phyloP scores from a whole-genome alignment of 2,329 filamentous ascomycete genomes.

The Fusarium succisae region DNA sequence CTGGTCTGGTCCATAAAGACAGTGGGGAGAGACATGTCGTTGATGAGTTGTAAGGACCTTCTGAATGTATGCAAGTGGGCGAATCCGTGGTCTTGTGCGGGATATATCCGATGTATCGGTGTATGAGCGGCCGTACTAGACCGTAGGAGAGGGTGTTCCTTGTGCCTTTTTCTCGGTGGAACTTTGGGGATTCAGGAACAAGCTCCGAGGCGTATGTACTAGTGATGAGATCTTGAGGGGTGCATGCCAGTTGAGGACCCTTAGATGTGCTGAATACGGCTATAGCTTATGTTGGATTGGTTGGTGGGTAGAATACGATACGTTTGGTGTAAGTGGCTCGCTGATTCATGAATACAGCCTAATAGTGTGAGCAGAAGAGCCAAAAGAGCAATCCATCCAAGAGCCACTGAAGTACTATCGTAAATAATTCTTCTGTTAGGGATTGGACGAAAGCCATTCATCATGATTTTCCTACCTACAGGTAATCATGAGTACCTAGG shows the following conservation, averaged over 20 bases:
- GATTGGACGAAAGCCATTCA: background rate
- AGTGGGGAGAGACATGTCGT: background rate
- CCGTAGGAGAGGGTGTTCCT: conserved; percentile 12
- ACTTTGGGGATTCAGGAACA: conserved; percentile 22
- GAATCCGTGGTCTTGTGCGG: conserved; percentile 17
- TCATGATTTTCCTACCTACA: background rate
- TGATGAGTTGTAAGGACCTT: background rate
- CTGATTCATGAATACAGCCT: background rate
- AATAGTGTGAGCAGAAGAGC: background rate
- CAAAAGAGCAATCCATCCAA: background rate
- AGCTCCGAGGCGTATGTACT: background rate
- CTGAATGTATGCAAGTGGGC: conserved; percentile 14
- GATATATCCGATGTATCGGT: conserved; percentile 15
- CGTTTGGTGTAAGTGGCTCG: conserved; percentile 1
- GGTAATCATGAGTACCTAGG: background rate
- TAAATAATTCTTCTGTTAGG: background rate
- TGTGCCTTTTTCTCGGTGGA: conserved; percentile 2
- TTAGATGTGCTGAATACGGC: background rate
- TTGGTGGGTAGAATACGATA: background rate
- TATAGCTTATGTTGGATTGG: background rate
- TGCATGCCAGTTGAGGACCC: conserved; percentile 5
- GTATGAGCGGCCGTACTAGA: conserved; percentile 1
- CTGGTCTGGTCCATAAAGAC: background rate
- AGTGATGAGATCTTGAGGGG: conserved; percentile 1
- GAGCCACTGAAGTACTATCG: background rate